These are phyloP conservation scores for Rhododendron simsii DNA, from an alignment of 148 eudicot species.

Conservation along the genomic window DNA sequence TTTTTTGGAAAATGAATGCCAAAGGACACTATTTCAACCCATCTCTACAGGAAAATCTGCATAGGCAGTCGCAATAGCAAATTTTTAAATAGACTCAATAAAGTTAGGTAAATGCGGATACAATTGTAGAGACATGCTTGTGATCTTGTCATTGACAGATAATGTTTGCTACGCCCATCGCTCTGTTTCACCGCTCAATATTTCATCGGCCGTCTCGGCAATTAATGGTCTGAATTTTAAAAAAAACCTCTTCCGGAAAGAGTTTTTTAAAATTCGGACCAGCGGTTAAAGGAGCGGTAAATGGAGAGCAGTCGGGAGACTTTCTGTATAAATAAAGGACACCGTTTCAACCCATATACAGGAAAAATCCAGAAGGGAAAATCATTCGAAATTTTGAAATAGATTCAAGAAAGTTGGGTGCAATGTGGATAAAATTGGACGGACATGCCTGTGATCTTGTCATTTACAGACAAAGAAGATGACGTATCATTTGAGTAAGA, in stretches of 20 bases:
- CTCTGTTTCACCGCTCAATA: too few species aligned
- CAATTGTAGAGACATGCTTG: not conserved
- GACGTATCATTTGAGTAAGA: slow-evolving; percentile 21
- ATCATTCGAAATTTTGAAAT: not conserved
- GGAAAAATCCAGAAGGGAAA: not conserved
- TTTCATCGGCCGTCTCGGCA: too few species aligned
- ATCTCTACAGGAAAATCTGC: not conserved
- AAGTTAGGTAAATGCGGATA: not conserved
- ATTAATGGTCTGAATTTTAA: too few species aligned
- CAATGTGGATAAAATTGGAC: not conserved
- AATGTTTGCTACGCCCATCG: too few species aligned
- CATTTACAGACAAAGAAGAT: slow-evolving; percentile 15
- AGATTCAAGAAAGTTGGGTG: not conserved
- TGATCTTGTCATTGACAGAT: not conserved
- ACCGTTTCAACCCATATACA: not conserved
- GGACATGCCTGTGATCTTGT: slow-evolving; percentile 25
- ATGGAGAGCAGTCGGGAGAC: too few species aligned
- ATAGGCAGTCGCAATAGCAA: not conserved
- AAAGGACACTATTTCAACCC: not conserved
- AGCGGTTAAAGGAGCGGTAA: too few species aligned
- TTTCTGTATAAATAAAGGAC: not conserved
- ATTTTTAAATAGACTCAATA: not conserved
- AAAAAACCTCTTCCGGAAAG: accelerated
- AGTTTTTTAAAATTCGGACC: too few species aligned
- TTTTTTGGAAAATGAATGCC: not conserved